phyloP scores from a whole-genome alignment of 2,329 filamentous ascomycete genomes.

The Pseudocercospora fuligena region DNA sequence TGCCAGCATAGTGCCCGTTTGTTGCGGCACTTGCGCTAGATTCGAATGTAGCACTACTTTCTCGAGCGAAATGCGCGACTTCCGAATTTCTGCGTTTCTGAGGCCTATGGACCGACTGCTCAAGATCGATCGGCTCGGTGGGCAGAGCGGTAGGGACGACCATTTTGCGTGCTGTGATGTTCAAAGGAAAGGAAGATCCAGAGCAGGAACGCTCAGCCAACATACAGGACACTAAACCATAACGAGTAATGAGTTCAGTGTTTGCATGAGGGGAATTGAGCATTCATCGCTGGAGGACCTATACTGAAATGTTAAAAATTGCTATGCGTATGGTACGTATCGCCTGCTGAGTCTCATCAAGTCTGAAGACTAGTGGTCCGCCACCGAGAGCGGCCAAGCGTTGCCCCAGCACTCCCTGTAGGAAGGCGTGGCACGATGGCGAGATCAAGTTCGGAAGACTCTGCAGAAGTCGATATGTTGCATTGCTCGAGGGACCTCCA shows the following conservation, averaged over 20 bases:
- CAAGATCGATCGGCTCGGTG: constrained; percentile 24
- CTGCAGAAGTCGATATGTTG: neutral
- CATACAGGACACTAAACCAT: neutral
- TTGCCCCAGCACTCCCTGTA: neutral
- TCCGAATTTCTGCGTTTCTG: neutral
- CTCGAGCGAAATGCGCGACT: neutral
- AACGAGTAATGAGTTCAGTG: neutral
- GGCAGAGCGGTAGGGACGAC: constrained; percentile 26
- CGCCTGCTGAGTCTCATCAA: neutral
- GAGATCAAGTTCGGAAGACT: neutral
- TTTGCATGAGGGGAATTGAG: neutral
- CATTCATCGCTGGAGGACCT: too few species aligned
- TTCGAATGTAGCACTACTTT: neutral
- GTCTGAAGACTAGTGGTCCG: neutral
- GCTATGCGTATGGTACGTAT: too few species aligned
- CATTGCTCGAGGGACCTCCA: neutral
- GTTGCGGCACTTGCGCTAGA: constrained; percentile 13
- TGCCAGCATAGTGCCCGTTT: constrained; percentile 10
- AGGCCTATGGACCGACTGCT: neutral
- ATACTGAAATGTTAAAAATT: too few species aligned
- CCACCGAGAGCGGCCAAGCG: neutral
- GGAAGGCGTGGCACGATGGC: neutral
- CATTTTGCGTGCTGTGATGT: constrained; percentile 13
- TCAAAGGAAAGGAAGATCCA: neutral
- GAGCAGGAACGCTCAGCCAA: neutral